Evolutionary conservation across 1,284 basidiomycete genomes (phyloP).

Genomic region (Amylostereum chailletii): DNA sequence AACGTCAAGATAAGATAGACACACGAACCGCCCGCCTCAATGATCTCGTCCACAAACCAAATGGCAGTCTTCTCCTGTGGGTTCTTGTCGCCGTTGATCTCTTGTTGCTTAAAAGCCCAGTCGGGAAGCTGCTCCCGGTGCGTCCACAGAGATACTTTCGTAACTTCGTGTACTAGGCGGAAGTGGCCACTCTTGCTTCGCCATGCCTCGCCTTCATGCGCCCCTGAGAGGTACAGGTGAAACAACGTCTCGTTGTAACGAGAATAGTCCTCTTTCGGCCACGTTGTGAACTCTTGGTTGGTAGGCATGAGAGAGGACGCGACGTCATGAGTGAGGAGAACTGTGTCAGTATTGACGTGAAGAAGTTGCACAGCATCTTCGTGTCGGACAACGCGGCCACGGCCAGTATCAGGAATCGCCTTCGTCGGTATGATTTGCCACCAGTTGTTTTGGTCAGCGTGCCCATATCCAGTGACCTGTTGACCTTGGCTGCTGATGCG

Average conservation of each 20-base stretch:
- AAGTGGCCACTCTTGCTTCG: constrained; percentile 91
- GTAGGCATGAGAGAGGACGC: constrained; percentile 96
- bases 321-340: constrained; percentile 93
- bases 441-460: constrained; percentile 89
- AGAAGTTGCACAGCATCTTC: constrained; percentile 85
- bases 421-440: constrained; percentile 96
- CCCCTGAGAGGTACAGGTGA: constrained; percentile 65
- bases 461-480: constrained; percentile 96
- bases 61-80: constrained; percentile 72
- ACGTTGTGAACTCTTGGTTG: constrained; percentile 97
- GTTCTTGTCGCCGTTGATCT: constrained; percentile 98
- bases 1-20: constrained; percentile 1
- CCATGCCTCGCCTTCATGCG: constrained; percentile 71
- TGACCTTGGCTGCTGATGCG: constrained; percentile 94
- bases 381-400: constrained; percentile 83
- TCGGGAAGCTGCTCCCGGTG: constrained; percentile 81
- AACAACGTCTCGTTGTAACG: constrained; percentile 86
- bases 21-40: constrained; percentile 60
- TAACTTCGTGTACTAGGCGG: constrained; percentile 81
- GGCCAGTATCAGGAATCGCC: constrained; percentile 81
- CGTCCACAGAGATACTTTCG: constrained; percentile 93
- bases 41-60: constrained; percentile 86
- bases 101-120: constrained; percentile 96
- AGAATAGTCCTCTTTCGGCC: constrained; percentile 62
- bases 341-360: constrained; percentile 79